These are phyloP conservation scores for Arthrobotrys pseudoclavata DNA, from an alignment of 2,329 filamentous ascomycete species.

Conservation along the genomic window DNA sequence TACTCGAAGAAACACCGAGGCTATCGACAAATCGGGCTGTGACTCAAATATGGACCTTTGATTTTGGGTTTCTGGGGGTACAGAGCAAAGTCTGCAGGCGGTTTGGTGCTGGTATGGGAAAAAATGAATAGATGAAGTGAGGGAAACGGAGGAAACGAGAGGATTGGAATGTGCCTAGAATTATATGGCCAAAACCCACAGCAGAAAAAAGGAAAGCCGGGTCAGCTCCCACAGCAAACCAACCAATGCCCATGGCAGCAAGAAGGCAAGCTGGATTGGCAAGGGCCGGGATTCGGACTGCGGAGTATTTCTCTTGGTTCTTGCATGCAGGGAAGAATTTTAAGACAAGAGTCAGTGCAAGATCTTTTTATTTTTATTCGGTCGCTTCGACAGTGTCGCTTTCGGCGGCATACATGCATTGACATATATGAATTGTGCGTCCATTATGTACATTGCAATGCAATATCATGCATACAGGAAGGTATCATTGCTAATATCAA, in stretches of 20 bases:
- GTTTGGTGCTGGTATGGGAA: conserved; percentile 35
- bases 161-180: conserved; percentile 40
- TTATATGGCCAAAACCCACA: conserved; percentile 33
- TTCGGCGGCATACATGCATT: conserved; percentile 41
- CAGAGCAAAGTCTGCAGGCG: conserved; percentile 43
- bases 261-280: not conserved
- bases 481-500: conserved; percentile 2
- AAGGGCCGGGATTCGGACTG: conserved; percentile 15
- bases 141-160: conserved; percentile 18
- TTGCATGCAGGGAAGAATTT: conserved; percentile 34
- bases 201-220: not conserved
- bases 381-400: conserved; percentile 42
- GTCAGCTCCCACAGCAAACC: not conserved
- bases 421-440: conserved; percentile 26
- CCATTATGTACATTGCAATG: not conserved
- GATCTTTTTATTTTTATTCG: not conserved
- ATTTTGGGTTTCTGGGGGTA: conserved; percentile 12
- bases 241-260: conserved; percentile 1
- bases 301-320: conserved; percentile 12
- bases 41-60: conserved; percentile 3
- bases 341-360: conserved; percentile 7
- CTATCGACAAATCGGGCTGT: conserved; percentile 6
- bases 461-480: not conserved
- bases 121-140: conserved; percentile 33
- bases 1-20: conserved; percentile 6